Percentiles rank a stretch among this genome's conserved stretches.
phyloP scores from a whole-genome alignment of 1,139 yeast species.

The Hansenula lynferdii region DNA sequence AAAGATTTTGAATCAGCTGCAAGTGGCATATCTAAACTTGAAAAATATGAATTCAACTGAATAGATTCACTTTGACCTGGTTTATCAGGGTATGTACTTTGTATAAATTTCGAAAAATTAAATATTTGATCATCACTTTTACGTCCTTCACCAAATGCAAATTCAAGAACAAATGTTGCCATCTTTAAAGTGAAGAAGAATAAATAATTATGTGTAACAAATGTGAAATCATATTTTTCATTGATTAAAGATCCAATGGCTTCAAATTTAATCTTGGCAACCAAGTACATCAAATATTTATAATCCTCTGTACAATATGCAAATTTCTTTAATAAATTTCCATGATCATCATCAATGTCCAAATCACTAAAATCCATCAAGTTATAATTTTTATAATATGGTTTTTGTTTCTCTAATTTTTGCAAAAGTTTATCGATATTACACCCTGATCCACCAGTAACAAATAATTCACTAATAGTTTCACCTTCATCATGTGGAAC shows the following conservation, averaged over 20 bases:
- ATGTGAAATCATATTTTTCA: neutral
- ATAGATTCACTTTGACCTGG: no score
- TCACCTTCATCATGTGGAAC: neutral
- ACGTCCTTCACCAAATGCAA: no score
- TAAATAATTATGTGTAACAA: neutral
- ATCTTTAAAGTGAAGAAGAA: neutral
- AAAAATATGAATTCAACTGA: neutral
- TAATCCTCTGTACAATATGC: neutral
- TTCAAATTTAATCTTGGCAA: neutral
- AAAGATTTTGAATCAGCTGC: neutral
- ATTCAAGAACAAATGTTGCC: conserved; percentile 1
- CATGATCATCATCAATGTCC: neutral
- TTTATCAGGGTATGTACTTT: neutral
- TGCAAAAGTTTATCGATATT: neutral
- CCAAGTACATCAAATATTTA: neutral
- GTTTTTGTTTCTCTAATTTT: neutral
- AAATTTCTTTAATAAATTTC: neutral
- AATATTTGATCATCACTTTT: no score
- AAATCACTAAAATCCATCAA: neutral
- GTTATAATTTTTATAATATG: neutral
- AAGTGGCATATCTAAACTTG: neutral
- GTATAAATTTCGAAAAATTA: neutral
- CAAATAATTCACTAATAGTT: conserved; percentile 7
- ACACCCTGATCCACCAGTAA: no score
- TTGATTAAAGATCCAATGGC: neutral